These are phyloP conservation scores for Clonostachys chloroleuca DNA, from an alignment of 2,329 filamentous ascomycete genomes.

Conservation along the genomic window DNA sequence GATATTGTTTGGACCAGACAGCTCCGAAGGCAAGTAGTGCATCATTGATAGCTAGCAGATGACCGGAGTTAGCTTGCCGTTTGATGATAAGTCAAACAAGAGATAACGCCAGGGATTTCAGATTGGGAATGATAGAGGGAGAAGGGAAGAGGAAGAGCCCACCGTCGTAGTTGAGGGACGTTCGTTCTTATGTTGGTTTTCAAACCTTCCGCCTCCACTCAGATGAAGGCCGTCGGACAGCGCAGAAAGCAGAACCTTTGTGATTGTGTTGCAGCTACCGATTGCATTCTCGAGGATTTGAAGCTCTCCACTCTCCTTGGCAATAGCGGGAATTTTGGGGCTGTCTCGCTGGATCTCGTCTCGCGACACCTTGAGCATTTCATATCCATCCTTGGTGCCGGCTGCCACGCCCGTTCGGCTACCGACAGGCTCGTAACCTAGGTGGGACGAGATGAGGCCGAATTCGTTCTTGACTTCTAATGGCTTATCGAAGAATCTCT, in stretches of 20 bases:
- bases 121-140: background rate
- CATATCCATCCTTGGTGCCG: conserved; percentile 45
- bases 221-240: conserved; percentile 42
- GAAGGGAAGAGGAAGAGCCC: background rate
- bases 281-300: conserved; percentile 43
- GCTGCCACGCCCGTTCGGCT: conserved; percentile 40
- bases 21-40: conserved; percentile 39
- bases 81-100: too few relatives aligned
- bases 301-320: conserved; percentile 43
- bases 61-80: too few relatives aligned
- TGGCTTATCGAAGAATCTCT: conserved; percentile 48
- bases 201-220: conserved; percentile 37
- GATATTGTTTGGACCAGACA: conserved; percentile 10
- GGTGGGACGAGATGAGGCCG: conserved; percentile 46
- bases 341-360: conserved; percentile 43
- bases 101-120: background rate
- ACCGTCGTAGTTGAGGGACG: conserved; percentile 39
- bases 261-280: conserved; percentile 43
- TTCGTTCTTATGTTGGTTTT: conserved; percentile 46
- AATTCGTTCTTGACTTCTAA: conserved; percentile 53
- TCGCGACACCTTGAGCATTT: conserved; percentile 48
- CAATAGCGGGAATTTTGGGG: conserved; percentile 37
- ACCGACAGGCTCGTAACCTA: conserved; percentile 46
- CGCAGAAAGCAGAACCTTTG: conserved; percentile 44
- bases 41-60: conserved; percentile 38